Base-by-base conservation (phyloP, 345 rosid genomes). In the Eucalyptus tenuipes region DNA sequence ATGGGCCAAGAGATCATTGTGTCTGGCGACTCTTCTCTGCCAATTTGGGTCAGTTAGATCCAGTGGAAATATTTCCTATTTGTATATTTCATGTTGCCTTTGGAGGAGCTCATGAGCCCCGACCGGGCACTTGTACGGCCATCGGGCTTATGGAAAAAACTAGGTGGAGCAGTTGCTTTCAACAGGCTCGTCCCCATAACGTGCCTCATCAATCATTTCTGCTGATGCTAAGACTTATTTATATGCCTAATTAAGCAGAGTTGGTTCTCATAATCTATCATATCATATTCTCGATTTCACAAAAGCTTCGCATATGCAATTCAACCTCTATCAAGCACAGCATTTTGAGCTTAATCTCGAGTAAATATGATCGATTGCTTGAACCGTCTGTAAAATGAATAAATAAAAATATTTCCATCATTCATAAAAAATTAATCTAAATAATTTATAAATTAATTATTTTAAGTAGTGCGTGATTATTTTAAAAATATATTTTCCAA, bases 341-440 rank as follows among this genome's bases (percentile, higher is more conserved):
- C 16, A 27, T 61, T 27, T 27, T 29, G 33, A 61, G 6, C 40
- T 14, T 15, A n/a, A 15, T 16, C 37, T n/a, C 3, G 0, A 64
- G 3, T 64, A n/a, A 64, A 5, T 52, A 20, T 20, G 57, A 52
- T 52, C 0, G 10, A 52, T 52, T 20, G 57, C 10, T 52, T 52
- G 5, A 1, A 52, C 20, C 0, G 25, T 20, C 25, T 0, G 0
- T 3, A 7, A 52, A 52, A 20, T 52, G 2, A 52, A 52, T 20
- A 52, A 52, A 18, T 52, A 52, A 52, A 52, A 20, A 2, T 52
- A 18, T 52, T 52, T 52, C 0, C 57, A 52, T 18, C 24, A 52
- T 52, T 52, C 10, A 52, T 52, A 7, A 17, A 50, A 50, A 50
- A 50, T 52, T 7, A 17, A 8, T 52, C 3, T 52, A 52, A 52